A percentile compares a stretch with the other conserved stretches of the same genome.
These are phyloP conservation scores for Chrysophaeum taylorii DNA, from an alignment of 352 stramenopile species.

Conservation along the genomic window DNA sequence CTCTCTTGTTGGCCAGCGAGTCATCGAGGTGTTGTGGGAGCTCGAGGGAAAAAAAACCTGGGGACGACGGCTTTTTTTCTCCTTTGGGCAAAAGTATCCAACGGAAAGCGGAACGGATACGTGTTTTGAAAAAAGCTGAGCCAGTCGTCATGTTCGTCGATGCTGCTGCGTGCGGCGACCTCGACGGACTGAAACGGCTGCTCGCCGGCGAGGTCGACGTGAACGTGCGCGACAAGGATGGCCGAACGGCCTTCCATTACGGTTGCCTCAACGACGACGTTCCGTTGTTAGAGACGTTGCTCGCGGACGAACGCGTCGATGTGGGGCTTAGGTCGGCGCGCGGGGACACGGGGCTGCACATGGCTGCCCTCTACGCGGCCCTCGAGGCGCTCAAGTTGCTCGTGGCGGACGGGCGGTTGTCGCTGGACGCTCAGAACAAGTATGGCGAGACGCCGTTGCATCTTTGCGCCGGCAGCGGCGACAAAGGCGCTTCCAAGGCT, in stretches of 20 bases:
- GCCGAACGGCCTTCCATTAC: constrained; percentile 32
- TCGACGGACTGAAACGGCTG: constrained; percentile 22
- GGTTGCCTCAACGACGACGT: constrained; percentile 33
- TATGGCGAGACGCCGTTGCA: constrained; percentile 36
- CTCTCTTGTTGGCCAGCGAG: no score
- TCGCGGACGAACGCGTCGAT: constrained; percentile 29
- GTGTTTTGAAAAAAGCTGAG: no score
- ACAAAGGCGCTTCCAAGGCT: constrained; percentile 31
- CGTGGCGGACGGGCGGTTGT: constrained; percentile 24
- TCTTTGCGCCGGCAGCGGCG: constrained; percentile 31
- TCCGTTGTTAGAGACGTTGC: constrained; percentile 25
- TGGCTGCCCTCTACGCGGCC: constrained; percentile 31
- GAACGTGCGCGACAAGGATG: constrained; percentile 31
- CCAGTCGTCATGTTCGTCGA: no score
- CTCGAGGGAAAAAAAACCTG: no score
- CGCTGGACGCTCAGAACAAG: constrained; percentile 31
- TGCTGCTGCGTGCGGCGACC: constrained; percentile 28
- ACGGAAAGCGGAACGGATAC: no score
- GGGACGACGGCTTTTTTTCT: no score
- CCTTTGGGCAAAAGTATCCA: no score
- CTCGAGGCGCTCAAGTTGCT: constrained; percentile 31
- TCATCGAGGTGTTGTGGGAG: no score
- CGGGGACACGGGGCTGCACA: constrained; percentile 29
- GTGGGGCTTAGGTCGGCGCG: constrained; percentile 23
- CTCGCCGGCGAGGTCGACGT: constrained; percentile 19